Evolutionary conservation across 192 early-diverging fungal species (phyloP), one percentile per base, ranked within the genome.

Genomic region (Entophlyctis luteolus): DNA sequence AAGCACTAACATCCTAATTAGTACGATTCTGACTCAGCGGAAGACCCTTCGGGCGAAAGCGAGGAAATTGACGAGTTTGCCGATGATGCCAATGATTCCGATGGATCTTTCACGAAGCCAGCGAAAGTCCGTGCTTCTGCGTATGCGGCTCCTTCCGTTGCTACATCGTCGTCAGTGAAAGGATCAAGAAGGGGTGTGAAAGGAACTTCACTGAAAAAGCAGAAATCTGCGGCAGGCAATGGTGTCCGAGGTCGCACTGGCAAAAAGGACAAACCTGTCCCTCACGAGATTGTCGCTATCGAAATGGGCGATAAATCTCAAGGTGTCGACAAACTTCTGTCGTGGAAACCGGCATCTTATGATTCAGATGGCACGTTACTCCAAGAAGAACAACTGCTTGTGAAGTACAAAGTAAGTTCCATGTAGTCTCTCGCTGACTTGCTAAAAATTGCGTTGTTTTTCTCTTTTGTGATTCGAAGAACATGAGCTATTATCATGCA

Each of bases 371-470:
- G 25, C 25, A 8, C 6, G 6, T n/a, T 16, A 1, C 31, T 28
- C 31, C 8, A 33, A 3, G 36, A 12, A 23, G 86, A 86, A 56
- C 84, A 91, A 67, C 69, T 93, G 12, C 58, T 89, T 57, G 85
- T 91, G 58, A 93, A 93, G 73, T 90, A 88, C 79, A 93, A 92
- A 82, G 87, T 88, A 79, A n/a, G 6, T 67, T 29, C 5, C 48
- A 45, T 28, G 8, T 25, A 14, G 6, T 6, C 22, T 12, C 8
- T 52, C 6, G 62, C 2, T 22, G 2, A 12, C 14, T 14, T 55
- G 31, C 5, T 35, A 14, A 22, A 49, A 27, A 20, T 16, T 23
- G 4, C 39, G 62, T 55, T 53, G 27, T 38, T 48, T 67, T 6
- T 29, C 22, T 42, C 38, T 18, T 48, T 48, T 39, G 4, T 35